Base-by-base conservation (phyloP, 331 rosid genomes). In the Cydonia oblonga region DNA sequence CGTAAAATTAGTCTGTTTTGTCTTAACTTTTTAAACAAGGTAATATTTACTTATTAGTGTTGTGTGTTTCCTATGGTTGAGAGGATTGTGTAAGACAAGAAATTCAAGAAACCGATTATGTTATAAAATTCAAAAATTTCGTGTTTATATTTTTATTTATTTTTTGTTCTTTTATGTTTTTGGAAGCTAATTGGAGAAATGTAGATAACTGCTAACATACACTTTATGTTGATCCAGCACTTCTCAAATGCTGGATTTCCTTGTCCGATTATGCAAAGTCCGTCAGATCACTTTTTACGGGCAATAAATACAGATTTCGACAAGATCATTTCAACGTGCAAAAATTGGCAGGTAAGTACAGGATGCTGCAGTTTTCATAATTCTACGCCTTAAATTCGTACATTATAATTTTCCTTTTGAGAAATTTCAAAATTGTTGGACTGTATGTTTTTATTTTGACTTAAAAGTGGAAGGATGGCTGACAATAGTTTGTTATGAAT, bases 201-300 rank as follows among this genome's bases (percentile, higher is more conserved):
- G 63, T 58, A 68, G 46, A 59, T 23, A 66, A 26, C 71, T 82
- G 83, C 76, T 76, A 51, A 68, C 57, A 3, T 65, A 16, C 46
- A n/a, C 46, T 73, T 74, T 81, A 77, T 87, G 69, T 73, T 82
- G 70, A 79, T 89, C 82, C 77, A 95, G 99, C 99, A 95, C 96
- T 95, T 95, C 78, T 87, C 99, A 72, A 95, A 95, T 76, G 99
- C 99, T 74, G 99, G 99, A 88, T 95, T 95, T 79, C 99, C 99
- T 46, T 95, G 99, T 79, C 99, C 99, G 32, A 95, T 95, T 78
- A 95, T 95, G 99, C 99, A 95, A 95, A 95, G 99, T 76, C 99
- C 99, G 74, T 86, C 99, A 3, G 99, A 95, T 82, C 99, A 95
- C 84, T 95, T 95, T 77, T 76, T 95, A 68, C 97, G 99, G 1